Percentiles rank a stretch among this genome's conserved stretches.
Conservation (phyloP, 2,329 filamentous ascomycete species). For the Huntiella savannae region DNA sequence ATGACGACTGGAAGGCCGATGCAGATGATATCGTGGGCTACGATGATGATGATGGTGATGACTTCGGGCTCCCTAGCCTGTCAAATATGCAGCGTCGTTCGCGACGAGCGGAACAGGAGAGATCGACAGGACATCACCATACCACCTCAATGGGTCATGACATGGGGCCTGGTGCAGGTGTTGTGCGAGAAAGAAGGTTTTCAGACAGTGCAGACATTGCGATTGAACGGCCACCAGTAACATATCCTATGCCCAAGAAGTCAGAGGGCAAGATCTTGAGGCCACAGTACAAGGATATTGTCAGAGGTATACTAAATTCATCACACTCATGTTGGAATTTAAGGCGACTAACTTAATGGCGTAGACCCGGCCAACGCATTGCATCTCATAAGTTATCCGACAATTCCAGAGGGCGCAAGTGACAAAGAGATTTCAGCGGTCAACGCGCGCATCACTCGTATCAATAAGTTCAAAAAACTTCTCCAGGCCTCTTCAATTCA, state of each 20-base stretch:
- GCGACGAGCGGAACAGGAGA: constrained; percentile 21
- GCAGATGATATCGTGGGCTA: constrained; percentile 63
- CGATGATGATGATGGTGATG: constrained; percentile 71
- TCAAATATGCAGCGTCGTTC: constrained; percentile 72
- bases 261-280: constrained; percentile 86
- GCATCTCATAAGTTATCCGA: constrained; percentile 78
- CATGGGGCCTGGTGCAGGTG: constrained; percentile 15
- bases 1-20: constrained; percentile 64
- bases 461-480: constrained; percentile 97
- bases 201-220: constrained; percentile 88
- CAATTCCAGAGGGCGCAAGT: constrained; percentile 51
- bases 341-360: constrained; percentile 11
- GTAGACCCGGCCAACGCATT: constrained; percentile 74
- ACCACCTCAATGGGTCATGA: not conserved
- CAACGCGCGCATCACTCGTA: constrained; percentile 72
- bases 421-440: constrained; percentile 73
- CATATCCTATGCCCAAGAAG: constrained; percentile 76
- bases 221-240: constrained; percentile 63
- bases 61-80: constrained; percentile 85
- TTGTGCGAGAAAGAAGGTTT: constrained; percentile 33
- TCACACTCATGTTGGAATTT: not conserved
- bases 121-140: not conserved
- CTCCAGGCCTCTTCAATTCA: constrained; percentile 83
- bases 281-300: constrained; percentile 93
- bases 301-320: constrained; percentile 36